Conservation (phyloP, 495 filamentous ascomycete species). For the Daldinia concentrica region DNA sequence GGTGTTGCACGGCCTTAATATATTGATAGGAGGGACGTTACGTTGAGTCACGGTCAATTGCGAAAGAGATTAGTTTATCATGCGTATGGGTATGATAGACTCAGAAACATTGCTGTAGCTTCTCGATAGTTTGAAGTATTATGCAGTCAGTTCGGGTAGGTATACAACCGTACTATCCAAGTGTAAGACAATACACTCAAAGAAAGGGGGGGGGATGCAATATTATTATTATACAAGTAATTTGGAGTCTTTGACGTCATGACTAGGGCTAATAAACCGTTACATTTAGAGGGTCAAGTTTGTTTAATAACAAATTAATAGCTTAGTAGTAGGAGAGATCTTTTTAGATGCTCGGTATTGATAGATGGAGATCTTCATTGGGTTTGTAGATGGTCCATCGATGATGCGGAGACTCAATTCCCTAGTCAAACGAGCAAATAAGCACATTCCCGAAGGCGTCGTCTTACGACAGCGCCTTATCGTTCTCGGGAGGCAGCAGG, state of each 20-base stretch:
- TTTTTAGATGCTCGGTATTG: neutral
- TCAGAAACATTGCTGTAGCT: constrained; percentile 30
- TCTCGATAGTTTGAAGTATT: constrained; percentile 31
- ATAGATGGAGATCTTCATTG: constrained; percentile 7
- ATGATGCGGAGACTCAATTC: constrained; percentile 13
- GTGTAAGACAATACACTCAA: neutral
- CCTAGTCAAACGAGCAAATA: constrained; percentile 11
- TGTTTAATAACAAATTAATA: neutral
- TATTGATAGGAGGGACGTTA: constrained; percentile 13
- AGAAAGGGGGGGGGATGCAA: constrained; percentile 7
- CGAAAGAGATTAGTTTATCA: constrained; percentile 23
- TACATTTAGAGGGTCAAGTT: neutral
- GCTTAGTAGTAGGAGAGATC: neutral
- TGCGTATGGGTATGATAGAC: constrained; percentile 22
- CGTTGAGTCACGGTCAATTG: constrained; percentile 15
- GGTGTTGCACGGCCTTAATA: constrained; percentile 28
- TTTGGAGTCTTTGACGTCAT: constrained; percentile 27
- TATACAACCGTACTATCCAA: constrained; percentile 7
- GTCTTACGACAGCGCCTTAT: constrained; percentile 28
- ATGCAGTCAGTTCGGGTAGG: constrained; percentile 10
- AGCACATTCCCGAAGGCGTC: constrained; percentile 32
- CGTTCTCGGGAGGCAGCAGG: constrained; percentile 33
- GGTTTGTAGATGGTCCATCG: neutral
- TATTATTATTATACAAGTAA: constrained; percentile 1
- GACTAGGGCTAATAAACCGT: neutral